These are phyloP conservation scores for Candida tetrigidarum DNA, from an alignment of 1,139 yeast genomes.

Conservation along the genomic window DNA sequence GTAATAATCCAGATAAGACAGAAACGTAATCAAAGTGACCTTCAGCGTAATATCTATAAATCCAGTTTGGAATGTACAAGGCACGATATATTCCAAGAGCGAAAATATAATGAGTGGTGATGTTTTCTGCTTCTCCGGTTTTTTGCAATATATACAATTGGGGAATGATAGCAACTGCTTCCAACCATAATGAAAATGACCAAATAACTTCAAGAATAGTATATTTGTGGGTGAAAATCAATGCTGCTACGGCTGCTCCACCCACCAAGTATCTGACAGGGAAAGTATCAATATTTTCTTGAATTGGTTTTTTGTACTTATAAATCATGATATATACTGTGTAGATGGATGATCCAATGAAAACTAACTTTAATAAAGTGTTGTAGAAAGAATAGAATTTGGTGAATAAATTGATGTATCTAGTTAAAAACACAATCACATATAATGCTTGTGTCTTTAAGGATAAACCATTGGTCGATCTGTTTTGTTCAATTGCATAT, in stretches of 20 bases:
- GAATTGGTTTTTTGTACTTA: constrained; percentile 62
- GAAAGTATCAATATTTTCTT: constrained; percentile 67
- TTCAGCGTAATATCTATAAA: constrained; percentile 79
- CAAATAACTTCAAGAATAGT: constrained; percentile 65
- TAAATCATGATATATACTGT: constrained; percentile 72
- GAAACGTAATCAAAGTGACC: constrained; percentile 73
- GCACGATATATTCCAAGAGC: constrained; percentile 91
- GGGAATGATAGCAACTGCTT: constrained; percentile 89
- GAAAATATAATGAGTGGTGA: constrained; percentile 91
- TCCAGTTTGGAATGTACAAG: constrained; percentile 92
- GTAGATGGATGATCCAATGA: constrained; percentile 74
- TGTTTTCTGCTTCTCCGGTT: constrained; percentile 85
- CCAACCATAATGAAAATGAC: constrained; percentile 87
- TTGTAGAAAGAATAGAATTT: constrained; percentile 72
- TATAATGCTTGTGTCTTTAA: constrained; percentile 86
- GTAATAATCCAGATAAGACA: constrained; percentile 79
- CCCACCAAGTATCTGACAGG: constrained; percentile 71
- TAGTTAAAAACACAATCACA: constrained; percentile 73
- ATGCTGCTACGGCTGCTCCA: constrained; percentile 62
- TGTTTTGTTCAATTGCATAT: constrained; percentile 65
- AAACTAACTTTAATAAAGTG: constrained; percentile 78
- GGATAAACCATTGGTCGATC: constrained; percentile 83
- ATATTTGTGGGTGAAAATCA: constrained; percentile 71
- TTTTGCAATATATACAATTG: constrained; percentile 90
- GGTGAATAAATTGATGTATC: constrained; percentile 75